These are phyloP conservation scores for Wickerhamiella nectarea DNA, from an alignment of 805 yeast species.

Conservation along the genomic window DNA sequence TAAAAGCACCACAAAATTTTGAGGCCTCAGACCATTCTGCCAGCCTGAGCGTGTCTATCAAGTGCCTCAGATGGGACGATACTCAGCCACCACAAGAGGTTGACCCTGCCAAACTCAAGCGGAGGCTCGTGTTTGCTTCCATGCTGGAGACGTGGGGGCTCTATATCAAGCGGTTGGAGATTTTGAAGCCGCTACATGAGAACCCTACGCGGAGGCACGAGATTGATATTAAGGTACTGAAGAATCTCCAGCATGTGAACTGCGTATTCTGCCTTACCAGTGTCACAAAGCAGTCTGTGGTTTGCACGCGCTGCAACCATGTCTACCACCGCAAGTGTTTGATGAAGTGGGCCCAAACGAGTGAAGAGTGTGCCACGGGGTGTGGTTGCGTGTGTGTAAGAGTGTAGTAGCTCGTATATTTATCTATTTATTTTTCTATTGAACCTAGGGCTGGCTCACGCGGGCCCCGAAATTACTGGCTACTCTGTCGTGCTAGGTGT, in stretches of 20 bases:
- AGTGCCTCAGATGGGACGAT: neutral
- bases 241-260: constrained; percentile 3
- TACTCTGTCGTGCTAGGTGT: too few species aligned
- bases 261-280: constrained; percentile 58
- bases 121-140: constrained; percentile 32
- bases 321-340: constrained; percentile 70
- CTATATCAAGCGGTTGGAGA: constrained; percentile 63
- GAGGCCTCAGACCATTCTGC: neutral
- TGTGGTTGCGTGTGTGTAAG: constrained; percentile 60
- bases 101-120: neutral
- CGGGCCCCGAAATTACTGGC: too few species aligned
- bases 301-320: constrained; percentile 68
- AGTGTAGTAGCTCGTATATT: constrained; percentile 23
- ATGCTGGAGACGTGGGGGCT: constrained; percentile 73
- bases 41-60: neutral
- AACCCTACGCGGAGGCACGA: constrained; percentile 26
- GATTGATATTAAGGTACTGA: constrained; percentile 25
- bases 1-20: neutral
- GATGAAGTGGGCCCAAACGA: constrained; percentile 55
- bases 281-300: constrained; percentile 45
- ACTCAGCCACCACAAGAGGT: neutral
- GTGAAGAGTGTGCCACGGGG: constrained; percentile 62
- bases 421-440: constrained; percentile 2
- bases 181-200: constrained; percentile 36
- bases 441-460: too few species aligned